A percentile compares a stretch with the other conserved stretches of the same genome.
These are phyloP conservation scores for Tritrichomonas musculus DNA, from an alignment of 208 protist genomes.

Conservation along the genomic window DNA sequence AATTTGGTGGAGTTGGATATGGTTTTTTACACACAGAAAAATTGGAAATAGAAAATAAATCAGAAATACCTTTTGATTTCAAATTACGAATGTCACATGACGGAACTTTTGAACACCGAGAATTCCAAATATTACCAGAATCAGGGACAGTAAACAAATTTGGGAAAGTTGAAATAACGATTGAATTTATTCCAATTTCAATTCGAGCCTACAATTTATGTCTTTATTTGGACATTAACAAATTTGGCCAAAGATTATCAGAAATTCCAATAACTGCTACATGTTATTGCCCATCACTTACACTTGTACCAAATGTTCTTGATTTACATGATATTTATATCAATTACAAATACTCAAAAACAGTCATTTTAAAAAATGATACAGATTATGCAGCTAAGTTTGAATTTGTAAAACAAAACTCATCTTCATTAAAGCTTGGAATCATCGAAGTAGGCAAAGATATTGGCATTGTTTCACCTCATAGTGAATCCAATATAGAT, in stretches of 20 bases:
- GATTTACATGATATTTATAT: not conserved
- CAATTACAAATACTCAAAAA: not conserved
- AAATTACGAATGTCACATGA: not conserved
- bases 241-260: not conserved
- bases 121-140: not conserved
- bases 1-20: not conserved
- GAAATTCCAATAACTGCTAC: slow-evolving; percentile 3
- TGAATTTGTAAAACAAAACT: not conserved
- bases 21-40: slow-evolving; percentile 12
- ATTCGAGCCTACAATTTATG: not conserved
- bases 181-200: slow-evolving; percentile 19
- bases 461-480: not conserved
- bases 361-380: not conserved
- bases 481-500: not conserved
- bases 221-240: not conserved
- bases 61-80: slow-evolving; percentile 25
- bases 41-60: slow-evolving; percentile 11
- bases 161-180: not conserved
- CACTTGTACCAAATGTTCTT: not conserved
- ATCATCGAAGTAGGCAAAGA: not conserved
- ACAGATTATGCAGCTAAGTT: not conserved
- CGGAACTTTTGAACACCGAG: not conserved
- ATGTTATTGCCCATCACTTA: not conserved
- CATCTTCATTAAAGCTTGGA: too few species aligned
- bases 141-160: not conserved